These are phyloP conservation scores for Pholiota adiposa DNA, from an alignment of 1,284 basidiomycete species.

Conservation along the genomic window DNA sequence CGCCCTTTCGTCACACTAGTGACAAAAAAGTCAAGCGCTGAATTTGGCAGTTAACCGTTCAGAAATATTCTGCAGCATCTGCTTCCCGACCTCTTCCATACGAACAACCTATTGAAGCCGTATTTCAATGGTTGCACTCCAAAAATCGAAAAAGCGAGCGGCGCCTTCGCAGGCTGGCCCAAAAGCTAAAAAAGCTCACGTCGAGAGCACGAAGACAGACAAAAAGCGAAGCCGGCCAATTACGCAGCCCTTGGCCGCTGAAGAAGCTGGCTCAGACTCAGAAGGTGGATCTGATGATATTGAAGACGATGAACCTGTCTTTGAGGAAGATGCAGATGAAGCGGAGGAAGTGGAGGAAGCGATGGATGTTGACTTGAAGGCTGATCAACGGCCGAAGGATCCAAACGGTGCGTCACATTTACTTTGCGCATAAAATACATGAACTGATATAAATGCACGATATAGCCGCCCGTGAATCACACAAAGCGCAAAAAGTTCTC, in stretches of 20 bases:
- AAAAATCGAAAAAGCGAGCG: conserved; percentile 50
- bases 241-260: conserved; percentile 37
- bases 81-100: too few relatives aligned
- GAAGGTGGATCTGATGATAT: conserved; percentile 36
- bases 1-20: too few relatives aligned
- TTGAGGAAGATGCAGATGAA: conserved; percentile 33
- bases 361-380: conserved; percentile 33
- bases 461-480: conserved; percentile 64
- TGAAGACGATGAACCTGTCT: conserved; percentile 36
- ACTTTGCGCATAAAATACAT: background rate
- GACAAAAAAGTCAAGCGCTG: too few relatives aligned
- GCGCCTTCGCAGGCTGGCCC: conserved; percentile 50
- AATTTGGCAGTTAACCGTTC: too few relatives aligned
- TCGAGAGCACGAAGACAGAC: conserved; percentile 34
- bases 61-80: too few relatives aligned
- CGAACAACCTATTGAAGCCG: too few relatives aligned
- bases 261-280: conserved; percentile 33
- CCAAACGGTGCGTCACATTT: conserved; percentile 51
- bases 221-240: conserved; percentile 61
- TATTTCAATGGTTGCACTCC: conserved; percentile 14
- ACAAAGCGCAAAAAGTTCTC: conserved; percentile 66
- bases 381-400: conserved; percentile 43
- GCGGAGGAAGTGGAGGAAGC: conserved; percentile 35
- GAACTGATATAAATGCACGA: background rate
- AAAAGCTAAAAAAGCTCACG: conserved; percentile 55